phyloP scores from a whole-genome alignment of 345 rosid genomes.

The Salix viminalis region DNA sequence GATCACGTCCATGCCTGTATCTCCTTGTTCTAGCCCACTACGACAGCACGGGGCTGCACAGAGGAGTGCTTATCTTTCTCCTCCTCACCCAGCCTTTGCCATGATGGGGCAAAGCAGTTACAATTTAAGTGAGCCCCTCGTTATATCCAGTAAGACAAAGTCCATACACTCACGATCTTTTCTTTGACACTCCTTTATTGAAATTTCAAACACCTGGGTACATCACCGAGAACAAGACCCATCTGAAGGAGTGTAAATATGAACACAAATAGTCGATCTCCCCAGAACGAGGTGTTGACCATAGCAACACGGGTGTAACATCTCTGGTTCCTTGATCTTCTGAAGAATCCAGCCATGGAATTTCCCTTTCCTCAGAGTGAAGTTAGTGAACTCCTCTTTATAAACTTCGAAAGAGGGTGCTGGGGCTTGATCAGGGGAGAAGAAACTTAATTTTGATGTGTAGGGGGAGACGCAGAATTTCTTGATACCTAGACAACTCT shows the following conservation, averaged over 20 bases:
- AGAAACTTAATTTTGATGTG: neutral
- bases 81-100: slow-evolving; percentile 64
- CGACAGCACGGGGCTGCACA: slow-evolving; percentile 57
- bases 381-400: slow-evolving; percentile 1
- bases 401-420: neutral
- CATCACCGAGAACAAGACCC: slow-evolving; percentile 54
- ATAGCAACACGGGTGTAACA: neutral
- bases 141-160: slow-evolving; percentile 43
- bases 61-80: slow-evolving; percentile 69
- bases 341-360: neutral
- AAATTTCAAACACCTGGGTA: slow-evolving; percentile 45
- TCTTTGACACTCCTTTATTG: slow-evolving; percentile 38
- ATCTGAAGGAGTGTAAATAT: slow-evolving; percentile 40
- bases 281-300: slow-evolving; percentile 3
- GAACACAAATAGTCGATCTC: neutral
- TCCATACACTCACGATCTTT: slow-evolving; percentile 35
- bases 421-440: neutral
- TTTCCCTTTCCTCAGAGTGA: neutral
- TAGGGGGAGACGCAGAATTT: neutral
- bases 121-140: slow-evolving; percentile 48
- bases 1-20: slow-evolving; percentile 78
- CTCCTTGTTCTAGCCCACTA: slow-evolving; percentile 89
- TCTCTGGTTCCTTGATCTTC: neutral
- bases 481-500: slow-evolving; percentile 14
- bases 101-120: slow-evolving; percentile 48